Evolutionary conservation across 2,329 filamentous ascomycete genomes (phyloP).

Genomic region (Fusarium sp.): DNA sequence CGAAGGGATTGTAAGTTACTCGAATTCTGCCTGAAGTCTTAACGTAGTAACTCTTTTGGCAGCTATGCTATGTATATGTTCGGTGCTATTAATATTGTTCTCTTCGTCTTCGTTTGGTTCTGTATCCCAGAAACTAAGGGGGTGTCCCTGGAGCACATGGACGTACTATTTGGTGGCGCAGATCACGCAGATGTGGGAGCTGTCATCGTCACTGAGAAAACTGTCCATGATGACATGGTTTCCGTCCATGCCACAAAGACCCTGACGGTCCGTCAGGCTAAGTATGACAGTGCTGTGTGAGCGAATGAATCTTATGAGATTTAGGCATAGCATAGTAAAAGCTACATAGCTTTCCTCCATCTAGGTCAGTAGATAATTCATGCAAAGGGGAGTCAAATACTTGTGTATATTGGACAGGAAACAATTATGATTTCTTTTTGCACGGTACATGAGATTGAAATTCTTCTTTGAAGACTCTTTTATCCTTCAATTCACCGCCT

Average conservation of each 20-base stretch:
- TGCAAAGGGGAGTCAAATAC: not conserved
- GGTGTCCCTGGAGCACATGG: constrained; percentile 1
- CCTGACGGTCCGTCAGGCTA: not conserved
- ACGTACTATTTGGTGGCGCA: not conserved
- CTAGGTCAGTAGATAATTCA: not conserved
- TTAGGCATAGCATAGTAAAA: not conserved
- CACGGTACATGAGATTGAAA: not conserved
- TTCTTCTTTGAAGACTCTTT: not conserved
- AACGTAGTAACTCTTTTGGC: not conserved
- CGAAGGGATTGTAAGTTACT: not conserved
- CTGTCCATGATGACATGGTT: not conserved
- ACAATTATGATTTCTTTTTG: not conserved
- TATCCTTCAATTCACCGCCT: not conserved
- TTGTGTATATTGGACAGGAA: not conserved
- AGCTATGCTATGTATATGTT: constrained; percentile 12
- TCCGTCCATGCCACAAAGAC: not conserved
- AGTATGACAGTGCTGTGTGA: not conserved
- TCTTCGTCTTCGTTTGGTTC: constrained; percentile 2
- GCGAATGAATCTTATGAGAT: fast-evolving
- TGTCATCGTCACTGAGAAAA: not conserved
- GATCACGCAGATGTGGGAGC: not conserved
- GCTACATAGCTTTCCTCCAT: not conserved
- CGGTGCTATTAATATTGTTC: not conserved
- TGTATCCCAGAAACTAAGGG: constrained; percentile 2
- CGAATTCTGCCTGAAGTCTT: fast-evolving